phyloP scores from a whole-genome alignment of 768 basidiomycete genomes.

The Boletus vinaceobasis region DNA sequence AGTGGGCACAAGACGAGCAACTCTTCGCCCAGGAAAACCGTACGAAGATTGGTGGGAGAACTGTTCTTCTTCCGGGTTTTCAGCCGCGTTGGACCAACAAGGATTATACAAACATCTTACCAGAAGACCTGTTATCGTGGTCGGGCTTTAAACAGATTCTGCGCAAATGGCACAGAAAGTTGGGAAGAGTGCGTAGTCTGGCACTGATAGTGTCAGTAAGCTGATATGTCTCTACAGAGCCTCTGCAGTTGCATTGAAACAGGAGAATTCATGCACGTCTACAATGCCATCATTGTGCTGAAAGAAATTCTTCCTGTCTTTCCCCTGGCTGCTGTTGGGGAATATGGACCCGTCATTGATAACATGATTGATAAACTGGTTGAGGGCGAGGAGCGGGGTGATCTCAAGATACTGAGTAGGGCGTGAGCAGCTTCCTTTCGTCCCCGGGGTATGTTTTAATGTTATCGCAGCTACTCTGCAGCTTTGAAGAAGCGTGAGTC shows the following conservation, averaged over 20 bases:
- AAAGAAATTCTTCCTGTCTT: constrained; percentile 90
- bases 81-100: constrained; percentile 51
- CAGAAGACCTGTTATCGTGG: constrained; percentile 65
- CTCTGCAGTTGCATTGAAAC: constrained; percentile 80
- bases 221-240: constrained; percentile 43
- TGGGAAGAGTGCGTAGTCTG: constrained; percentile 55
- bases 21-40: constrained; percentile 71
- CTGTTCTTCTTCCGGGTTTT: constrained; percentile 66
- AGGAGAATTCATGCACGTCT: constrained; percentile 94
- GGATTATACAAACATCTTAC: constrained; percentile 34
- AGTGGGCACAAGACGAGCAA: constrained; percentile 77
- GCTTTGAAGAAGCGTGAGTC: constrained; percentile 71
- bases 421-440: constrained; percentile 47
- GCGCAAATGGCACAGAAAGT: constrained; percentile 81
- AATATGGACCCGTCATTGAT: constrained; percentile 54
- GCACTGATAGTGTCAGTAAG: neutral
- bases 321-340: constrained; percentile 62
- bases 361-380: constrained; percentile 62
- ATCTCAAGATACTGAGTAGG: constrained; percentile 74
- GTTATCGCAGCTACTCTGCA: constrained; percentile 56
- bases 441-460: constrained; percentile 4
- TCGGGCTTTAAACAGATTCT: constrained; percentile 63
- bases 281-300: constrained; percentile 92
- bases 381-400: constrained; percentile 76
- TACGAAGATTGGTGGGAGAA: constrained; percentile 58